phyloP scores from a whole-genome alignment of 2,329 filamentous ascomycete genomes.

The Teratosphaeria pseudoeucalypti region DNA sequence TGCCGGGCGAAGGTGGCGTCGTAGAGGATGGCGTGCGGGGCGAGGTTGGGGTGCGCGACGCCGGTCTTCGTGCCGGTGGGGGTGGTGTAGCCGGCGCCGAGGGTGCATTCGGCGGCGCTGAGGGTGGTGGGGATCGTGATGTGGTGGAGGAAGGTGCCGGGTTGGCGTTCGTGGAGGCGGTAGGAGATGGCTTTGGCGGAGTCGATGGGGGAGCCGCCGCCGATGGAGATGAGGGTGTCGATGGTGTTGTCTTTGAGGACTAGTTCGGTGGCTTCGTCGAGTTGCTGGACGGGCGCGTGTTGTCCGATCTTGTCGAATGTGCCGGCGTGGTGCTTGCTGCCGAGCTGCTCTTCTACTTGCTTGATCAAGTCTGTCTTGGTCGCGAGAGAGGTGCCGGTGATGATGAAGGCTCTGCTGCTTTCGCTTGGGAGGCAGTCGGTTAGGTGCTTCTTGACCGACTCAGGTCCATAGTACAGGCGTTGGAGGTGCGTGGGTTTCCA shows the following conservation, averaged over 20 bases:
- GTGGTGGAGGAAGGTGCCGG: slow-evolving; percentile 33
- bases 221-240: slow-evolving; percentile 46
- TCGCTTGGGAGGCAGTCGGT: slow-evolving; percentile 33
- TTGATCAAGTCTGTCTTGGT: slow-evolving; percentile 44
- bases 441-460: slow-evolving; percentile 38
- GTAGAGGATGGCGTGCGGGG: slow-evolving; percentile 42
- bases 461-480: slow-evolving; percentile 40
- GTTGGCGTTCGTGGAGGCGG: slow-evolving; percentile 30
- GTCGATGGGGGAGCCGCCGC: slow-evolving; percentile 47
- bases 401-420: slow-evolving; percentile 46
- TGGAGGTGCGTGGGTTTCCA: slow-evolving; percentile 43
- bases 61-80: slow-evolving; percentile 41
- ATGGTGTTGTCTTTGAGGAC: slow-evolving; percentile 37
- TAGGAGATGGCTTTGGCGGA: slow-evolving; percentile 39
- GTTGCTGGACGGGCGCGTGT: slow-evolving; percentile 45
- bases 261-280: slow-evolving; percentile 41
- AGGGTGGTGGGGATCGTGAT: slow-evolving; percentile 42
- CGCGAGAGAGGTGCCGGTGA: slow-evolving; percentile 45
- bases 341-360: slow-evolving; percentile 40
- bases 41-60: slow-evolving; percentile 33
- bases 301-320: slow-evolving; percentile 47
- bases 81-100: slow-evolving; percentile 42
- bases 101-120: slow-evolving; percentile 46
- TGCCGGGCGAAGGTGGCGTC: slow-evolving; percentile 41
- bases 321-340: slow-evolving; percentile 40